A percentile compares a stretch with the other conserved stretches of the same genome.
These are phyloP conservation scores for Coemansia sp. DNA, from an alignment of 192 early-diverging fungal genomes.

Conservation along the genomic window DNA sequence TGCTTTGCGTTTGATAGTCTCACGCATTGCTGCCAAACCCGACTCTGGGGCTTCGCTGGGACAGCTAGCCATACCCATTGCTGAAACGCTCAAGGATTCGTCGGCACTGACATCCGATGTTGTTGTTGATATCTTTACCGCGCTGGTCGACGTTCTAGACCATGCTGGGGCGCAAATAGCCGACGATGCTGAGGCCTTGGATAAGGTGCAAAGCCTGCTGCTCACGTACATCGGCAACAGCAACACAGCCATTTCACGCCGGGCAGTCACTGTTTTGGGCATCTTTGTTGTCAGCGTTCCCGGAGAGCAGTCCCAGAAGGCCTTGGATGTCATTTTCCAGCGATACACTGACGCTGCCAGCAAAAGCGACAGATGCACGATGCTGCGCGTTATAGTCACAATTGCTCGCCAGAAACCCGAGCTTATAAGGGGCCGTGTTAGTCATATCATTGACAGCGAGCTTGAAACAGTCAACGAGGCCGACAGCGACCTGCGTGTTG, in stretches of 20 bases:
- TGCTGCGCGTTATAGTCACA: constrained; percentile 46
- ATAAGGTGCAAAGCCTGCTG: constrained; percentile 27
- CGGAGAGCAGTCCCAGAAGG: constrained; percentile 33
- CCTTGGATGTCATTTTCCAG: constrained; percentile 33
- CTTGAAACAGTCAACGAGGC: constrained; percentile 22
- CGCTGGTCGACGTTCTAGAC: constrained; percentile 30
- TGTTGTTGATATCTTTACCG: constrained; percentile 34
- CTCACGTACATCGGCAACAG: constrained; percentile 26
- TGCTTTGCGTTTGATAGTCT: constrained; percentile 33
- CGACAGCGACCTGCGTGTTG: constrained; percentile 37
- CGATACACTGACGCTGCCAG: constrained; percentile 30
- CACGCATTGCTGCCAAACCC: constrained; percentile 20
- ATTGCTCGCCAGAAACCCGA: constrained; percentile 43
- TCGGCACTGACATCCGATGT: constrained; percentile 28
- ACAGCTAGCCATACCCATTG: constrained; percentile 29
- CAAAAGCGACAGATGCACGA: constrained; percentile 25
- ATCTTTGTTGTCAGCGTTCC: constrained; percentile 43
- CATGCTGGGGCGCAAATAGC: constrained; percentile 31
- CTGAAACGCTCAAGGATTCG: constrained; percentile 17
- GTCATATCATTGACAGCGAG: constrained; percentile 29
- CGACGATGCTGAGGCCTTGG: constrained; percentile 14
- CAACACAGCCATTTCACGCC: constrained; percentile 29
- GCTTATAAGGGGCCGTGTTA: constrained; percentile 20
- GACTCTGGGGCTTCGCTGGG: constrained; percentile 28
- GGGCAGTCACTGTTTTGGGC: constrained; percentile 42